Percentiles rank a stretch among this genome's conserved stretches.
phyloP scores from a whole-genome alignment of 495 filamentous ascomycete genomes.

The Cairneyella variabilis region DNA sequence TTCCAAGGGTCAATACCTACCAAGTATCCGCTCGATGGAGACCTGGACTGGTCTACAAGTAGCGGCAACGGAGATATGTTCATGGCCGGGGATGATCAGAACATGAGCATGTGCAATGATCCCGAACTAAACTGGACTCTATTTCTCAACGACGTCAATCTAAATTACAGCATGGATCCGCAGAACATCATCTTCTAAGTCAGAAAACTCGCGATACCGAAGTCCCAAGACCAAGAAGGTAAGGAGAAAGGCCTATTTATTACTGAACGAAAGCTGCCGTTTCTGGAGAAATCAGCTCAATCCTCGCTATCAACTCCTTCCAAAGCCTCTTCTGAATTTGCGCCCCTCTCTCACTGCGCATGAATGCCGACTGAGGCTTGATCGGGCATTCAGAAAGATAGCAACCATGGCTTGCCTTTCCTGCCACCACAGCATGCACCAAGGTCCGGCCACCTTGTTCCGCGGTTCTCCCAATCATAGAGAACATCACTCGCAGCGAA shows the following conservation, averaged over 20 bases:
- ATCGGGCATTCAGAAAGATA: conserved; percentile 32
- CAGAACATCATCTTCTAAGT: too few species aligned
- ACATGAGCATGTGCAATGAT: too few species aligned
- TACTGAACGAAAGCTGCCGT: neutral
- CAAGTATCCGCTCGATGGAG: too few species aligned
- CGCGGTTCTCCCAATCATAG: conserved; percentile 27
- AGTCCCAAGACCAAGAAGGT: too few species aligned
- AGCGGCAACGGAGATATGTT: too few species aligned
- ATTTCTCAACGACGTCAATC: too few species aligned
- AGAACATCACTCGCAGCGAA: neutral
- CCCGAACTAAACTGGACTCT: too few species aligned
- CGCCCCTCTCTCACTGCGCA: conserved; percentile 25
- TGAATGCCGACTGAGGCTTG: conserved; percentile 17
- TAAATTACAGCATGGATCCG: too few species aligned
- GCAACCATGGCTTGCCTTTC: conserved; percentile 31
- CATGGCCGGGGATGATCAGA: too few species aligned
- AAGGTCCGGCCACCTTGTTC: conserved; percentile 39
- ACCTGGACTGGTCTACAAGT: too few species aligned
- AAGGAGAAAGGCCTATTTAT: neutral
- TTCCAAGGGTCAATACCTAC: too few species aligned
- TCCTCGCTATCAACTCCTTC: conserved; percentile 27
- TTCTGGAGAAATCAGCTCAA: conserved; percentile 20
- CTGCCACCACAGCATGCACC: conserved; percentile 32
- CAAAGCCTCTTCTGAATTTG: conserved; percentile 29
- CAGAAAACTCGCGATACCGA: too few species aligned